These are phyloP conservation scores for Camellia oleifera DNA, from an alignment of 179 eudicot species.

Conservation along the genomic window DNA sequence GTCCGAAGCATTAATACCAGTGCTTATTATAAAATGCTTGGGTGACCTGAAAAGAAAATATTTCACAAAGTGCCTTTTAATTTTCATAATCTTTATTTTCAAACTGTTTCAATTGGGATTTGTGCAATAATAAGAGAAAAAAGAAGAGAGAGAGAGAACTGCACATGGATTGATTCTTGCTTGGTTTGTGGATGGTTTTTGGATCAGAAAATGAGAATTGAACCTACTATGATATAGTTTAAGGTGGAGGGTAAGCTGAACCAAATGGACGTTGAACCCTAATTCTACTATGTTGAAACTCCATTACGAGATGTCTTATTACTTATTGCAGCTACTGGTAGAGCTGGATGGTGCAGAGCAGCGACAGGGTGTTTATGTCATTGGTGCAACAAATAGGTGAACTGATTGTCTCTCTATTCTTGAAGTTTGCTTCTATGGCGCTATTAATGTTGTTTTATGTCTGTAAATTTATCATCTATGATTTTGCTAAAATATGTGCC, in stretches of 20 bases:
- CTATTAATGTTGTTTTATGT: not conserved
- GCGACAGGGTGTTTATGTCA: constrained; percentile 75
- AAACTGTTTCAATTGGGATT: not conserved
- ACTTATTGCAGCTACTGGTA: constrained; percentile 55
- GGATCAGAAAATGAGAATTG: not conserved
- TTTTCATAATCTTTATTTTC: not conserved
- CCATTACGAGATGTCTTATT: not conserved
- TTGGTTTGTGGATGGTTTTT: no score
- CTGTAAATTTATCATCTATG: not conserved
- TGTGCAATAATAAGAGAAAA: not conserved
- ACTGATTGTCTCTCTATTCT: not conserved
- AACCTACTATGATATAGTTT: not conserved
- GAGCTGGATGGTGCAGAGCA: constrained; percentile 87
- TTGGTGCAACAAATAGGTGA: constrained; percentile 96
- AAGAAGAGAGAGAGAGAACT: not conserved
- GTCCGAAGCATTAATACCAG: no score
- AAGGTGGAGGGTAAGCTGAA: not conserved
- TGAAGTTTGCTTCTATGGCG: not conserved
- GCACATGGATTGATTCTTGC: not conserved
- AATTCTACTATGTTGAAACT: not conserved
- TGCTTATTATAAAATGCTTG: not conserved
- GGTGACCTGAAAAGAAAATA: not conserved
- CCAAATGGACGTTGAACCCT: not conserved
- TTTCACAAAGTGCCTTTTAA: not conserved
- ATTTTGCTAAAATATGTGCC: constrained; percentile 13